Evolutionary conservation across 78 protist species (phyloP).

Genomic region (Dictyostelium discoideum): DNA sequence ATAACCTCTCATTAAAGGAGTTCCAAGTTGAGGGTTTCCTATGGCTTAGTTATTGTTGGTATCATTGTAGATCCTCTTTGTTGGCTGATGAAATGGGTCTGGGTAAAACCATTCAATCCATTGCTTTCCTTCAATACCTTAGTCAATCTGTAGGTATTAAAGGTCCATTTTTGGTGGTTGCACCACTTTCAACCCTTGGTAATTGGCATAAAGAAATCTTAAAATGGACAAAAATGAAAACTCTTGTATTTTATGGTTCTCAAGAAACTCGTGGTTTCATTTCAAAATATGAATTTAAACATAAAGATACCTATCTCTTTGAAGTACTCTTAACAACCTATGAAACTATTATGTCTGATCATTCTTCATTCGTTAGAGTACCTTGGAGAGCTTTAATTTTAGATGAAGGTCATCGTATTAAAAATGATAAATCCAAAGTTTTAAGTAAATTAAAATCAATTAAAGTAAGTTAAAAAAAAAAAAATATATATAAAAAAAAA

Average conservation of each 20-base stretch:
- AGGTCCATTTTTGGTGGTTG: conserved; percentile 98
- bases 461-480: neutral
- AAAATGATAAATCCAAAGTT: conserved; percentile 86
- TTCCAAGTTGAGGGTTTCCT: conserved; percentile 94
- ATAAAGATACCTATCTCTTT: conserved; percentile 65
- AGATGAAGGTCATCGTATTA: conserved; percentile 96
- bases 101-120: conserved; percentile 98
- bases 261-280: conserved; percentile 77
- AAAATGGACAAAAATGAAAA: conserved; percentile 83
- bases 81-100: conserved; percentile 95
- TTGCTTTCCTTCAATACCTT: conserved; percentile 88
- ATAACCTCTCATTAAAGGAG: conserved; percentile 49
- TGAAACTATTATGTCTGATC: conserved; percentile 89
- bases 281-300: conserved; percentile 78
- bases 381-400: conserved; percentile 90
- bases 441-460: conserved; percentile 48
- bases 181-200: conserved; percentile 95
- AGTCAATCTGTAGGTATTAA: conserved; percentile 55
- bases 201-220: conserved; percentile 95
- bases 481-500: too few species aligned
- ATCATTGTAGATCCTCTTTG: conserved; percentile 91
- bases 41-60: conserved; percentile 79
- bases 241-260: conserved; percentile 90
- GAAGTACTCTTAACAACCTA: conserved; percentile 94
- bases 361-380: conserved; percentile 38